Base-by-base conservation (phyloP, 495 filamentous ascomycete genomes). In the Podospora australis region DNA sequence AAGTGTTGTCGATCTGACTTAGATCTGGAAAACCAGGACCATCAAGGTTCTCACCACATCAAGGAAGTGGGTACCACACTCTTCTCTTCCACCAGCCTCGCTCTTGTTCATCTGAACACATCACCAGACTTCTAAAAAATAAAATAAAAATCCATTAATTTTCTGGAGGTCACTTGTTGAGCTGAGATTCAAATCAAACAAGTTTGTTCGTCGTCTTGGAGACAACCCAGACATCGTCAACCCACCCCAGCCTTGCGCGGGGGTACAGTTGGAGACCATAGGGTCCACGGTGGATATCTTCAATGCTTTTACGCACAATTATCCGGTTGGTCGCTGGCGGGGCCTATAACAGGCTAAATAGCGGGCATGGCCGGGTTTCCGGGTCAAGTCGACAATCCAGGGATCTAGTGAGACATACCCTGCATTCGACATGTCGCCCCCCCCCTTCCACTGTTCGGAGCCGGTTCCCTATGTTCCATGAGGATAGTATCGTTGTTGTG, bases 281-380 rank as follows among this genome's bases (percentile, higher is more conserved):
- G 48, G 52, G 42, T 28, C 52, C 56, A 45, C 39, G 35, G 56
- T 49, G 51, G 54, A 46, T 50, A 45, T 46, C 38, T 43, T 21
- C 10, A 34, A 6, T 26, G 20, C 49, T 34, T 23, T 19, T n/a
- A 10, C 23, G 10, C 10, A 32, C 21, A 56, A 63, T 65, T 65
- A 65, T 45, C 62, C 62, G 46, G 50, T 14, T 17, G 40, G 40
- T n/a, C 26, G 50, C 30, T 58, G 59, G 52, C 58, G 36, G 45
- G 44, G 56, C 46, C n/a, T 48, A 52, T 32, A 60, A 52, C 44
- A 55, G 62, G 54, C 55, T 60, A 63, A 65, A 63, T 58, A 29
- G 48, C 43, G 25, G 30, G 46, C 57, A 39, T 48, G 47, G 57
- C 59, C 54, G 62, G 62, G 54, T 56, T 60, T 48, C 59, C 62